Evolutionary conservation across 148 eudicot genomes (phyloP).

Genomic region (Vaccinium vitisidaea): DNA sequence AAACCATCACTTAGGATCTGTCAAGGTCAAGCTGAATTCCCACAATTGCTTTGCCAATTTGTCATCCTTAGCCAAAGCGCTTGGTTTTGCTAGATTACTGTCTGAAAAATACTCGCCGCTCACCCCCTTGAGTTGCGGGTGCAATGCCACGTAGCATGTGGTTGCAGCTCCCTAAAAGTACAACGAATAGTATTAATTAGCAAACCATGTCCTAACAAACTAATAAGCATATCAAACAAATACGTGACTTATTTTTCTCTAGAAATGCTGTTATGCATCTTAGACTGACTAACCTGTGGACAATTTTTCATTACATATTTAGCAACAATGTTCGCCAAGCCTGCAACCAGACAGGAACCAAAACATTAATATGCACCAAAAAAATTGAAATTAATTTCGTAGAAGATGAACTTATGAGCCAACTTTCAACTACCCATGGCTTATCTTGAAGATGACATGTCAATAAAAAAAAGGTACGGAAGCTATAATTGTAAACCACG

Average conservation of each 20-base stretch:
- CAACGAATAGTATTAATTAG: background rate
- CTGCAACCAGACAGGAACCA: conserved; percentile 14
- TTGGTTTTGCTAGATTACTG: conserved; percentile 49
- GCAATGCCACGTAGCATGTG: background rate
- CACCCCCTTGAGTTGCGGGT: conserved; percentile 28
- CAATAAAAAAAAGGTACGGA: background rate
- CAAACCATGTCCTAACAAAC: background rate
- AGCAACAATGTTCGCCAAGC: conserved; percentile 30
- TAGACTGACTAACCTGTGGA: conserved; percentile 49
- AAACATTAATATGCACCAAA: background rate
- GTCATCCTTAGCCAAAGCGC: conserved; percentile 36
- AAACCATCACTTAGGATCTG: conserved; percentile 25
- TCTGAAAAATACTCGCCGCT: conserved; percentile 67
- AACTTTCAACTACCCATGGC: background rate
- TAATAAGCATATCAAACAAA: background rate
- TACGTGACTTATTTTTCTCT: background rate
- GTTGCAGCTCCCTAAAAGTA: conserved; percentile 70
- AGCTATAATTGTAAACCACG: background rate
- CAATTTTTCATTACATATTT: conserved; percentile 61
- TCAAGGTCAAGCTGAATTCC: conserved; percentile 67
- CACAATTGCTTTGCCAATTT: conserved; percentile 60
- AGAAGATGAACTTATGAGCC: background rate
- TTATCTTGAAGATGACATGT: background rate
- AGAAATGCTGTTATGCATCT: background rate
- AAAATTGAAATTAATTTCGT: background rate